These are phyloP conservation scores for Aspergillus neotritici DNA, from an alignment of 2,329 filamentous ascomycete genomes.

Conservation along the genomic window DNA sequence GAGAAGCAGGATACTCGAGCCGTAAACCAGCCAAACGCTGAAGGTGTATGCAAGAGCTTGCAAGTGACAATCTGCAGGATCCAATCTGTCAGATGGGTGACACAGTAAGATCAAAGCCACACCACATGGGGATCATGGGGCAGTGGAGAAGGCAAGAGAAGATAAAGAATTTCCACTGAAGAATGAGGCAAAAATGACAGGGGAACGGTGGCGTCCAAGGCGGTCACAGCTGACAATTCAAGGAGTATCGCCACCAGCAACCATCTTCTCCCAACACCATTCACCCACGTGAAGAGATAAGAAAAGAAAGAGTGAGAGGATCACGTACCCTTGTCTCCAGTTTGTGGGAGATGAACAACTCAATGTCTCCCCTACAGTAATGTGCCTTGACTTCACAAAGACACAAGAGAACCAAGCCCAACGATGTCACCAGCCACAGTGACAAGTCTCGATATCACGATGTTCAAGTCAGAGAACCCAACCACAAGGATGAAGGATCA, in stretches of 20 bases:
- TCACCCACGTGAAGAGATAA: constrained; percentile 11
- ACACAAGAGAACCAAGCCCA: constrained; percentile 3
- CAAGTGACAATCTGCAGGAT: constrained; percentile 23
- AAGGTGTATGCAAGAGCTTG: constrained; percentile 11
- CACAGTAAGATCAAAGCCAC: too few species aligned
- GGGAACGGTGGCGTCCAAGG: too few species aligned
- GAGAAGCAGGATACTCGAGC: constrained; percentile 22
- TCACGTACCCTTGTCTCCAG: constrained; percentile 39
- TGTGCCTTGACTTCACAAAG: constrained; percentile 15
- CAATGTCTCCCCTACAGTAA: constrained; percentile 78
- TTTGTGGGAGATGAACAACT: constrained; percentile 90
- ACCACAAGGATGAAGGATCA: constrained; percentile 6
- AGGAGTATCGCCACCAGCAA: too few species aligned
- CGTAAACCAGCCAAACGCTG: constrained; percentile 21
- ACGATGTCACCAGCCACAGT: neutral
- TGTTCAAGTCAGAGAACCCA: constrained; percentile 2
- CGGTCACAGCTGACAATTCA: too few species aligned
- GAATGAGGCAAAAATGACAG: too few species aligned
- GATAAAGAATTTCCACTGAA: too few species aligned
- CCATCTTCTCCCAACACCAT: too few species aligned
- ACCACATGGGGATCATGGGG: too few species aligned
- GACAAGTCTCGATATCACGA: constrained; percentile 3
- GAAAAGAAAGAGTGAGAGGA: constrained; percentile 12
- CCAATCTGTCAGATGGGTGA: neutral
- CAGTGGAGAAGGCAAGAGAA: neutral